Base-by-base conservation (phyloP, 352 stramenopile genomes). In the Pythium aquatile region DNA sequence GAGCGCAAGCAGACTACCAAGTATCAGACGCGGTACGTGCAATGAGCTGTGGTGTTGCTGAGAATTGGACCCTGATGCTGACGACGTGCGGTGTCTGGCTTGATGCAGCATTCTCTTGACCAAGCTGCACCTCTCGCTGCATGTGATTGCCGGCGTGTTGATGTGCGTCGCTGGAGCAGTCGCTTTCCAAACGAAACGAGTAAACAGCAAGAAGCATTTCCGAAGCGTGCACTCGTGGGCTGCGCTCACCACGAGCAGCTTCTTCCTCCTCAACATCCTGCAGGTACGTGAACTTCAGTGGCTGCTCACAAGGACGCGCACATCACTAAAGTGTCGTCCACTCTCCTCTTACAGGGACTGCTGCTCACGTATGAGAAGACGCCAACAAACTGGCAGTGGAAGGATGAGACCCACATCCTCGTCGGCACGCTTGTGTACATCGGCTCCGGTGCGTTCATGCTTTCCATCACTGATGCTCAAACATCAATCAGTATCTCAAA, bases 201-300 rank as follows among this genome's bases (percentile, higher is more conserved):
- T 58, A 0, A 52, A 26, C 7, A 61, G 57, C 1, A 63, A 81
- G 44, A 47, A 62, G 33, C 82, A 91, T 47, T 74, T 88, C 17
- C 63, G 67, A 11, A 79, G 70, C 17, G 60, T 61, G 1, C 82
- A 90, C 61, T 88, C 82, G 24, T 90, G 81, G 79, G 72, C 65
- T 8, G 79, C 69, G 44, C 63, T 88, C 29, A 66, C 80, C n/a
- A 85, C 73, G 9, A 65, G 55, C 29, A 67, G 78, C 51, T 79
- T 90, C 59, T 84, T 88, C 53, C 28, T 65, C 20, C 79, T 91
- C 64, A 91, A 91, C 68, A 70, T 88, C 37, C 73, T 88, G 37
- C 79, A 88, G 68, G 71, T 78, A 26, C 13, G 57, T 24, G 20
- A 1, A 24, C 20, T 24, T 24, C 20, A 24, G 20, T 24, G 20